Evolutionary conservation across 805 yeast species (phyloP).

Genomic region (Yamadazyma takamatsuzukensis): DNA sequence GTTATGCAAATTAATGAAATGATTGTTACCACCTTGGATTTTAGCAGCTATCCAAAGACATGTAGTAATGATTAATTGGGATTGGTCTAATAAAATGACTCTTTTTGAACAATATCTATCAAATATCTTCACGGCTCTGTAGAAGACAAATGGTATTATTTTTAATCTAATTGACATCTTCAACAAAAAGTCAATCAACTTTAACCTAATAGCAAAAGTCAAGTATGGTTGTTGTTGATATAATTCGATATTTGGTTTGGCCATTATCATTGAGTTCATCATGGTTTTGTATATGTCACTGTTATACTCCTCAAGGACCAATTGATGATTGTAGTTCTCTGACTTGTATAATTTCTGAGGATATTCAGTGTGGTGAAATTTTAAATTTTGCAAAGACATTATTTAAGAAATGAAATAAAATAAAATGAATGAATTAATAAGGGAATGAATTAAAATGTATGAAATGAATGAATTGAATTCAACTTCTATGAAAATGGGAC

Average conservation of each 20-base stretch:
- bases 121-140: slow-evolving; percentile 69
- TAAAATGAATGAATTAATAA: not conserved
- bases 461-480: not conserved
- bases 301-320: slow-evolving; percentile 47
- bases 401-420: not conserved
- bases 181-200: slow-evolving; percentile 73
- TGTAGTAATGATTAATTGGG: slow-evolving; percentile 86
- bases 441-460: not conserved
- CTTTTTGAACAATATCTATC: slow-evolving; percentile 91
- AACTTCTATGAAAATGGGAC: not conserved
- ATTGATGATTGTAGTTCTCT: slow-evolving; percentile 48
- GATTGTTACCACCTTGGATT: slow-evolving; percentile 71
- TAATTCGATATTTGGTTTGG: slow-evolving; percentile 50
- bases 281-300: slow-evolving; percentile 43
- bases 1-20: slow-evolving; percentile 47
- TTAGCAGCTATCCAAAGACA: slow-evolving; percentile 93
- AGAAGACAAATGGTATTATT: slow-evolving; percentile 63
- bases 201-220: slow-evolving; percentile 66
- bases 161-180: slow-evolving; percentile 65
- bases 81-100: slow-evolving; percentile 78
- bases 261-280: slow-evolving; percentile 27
- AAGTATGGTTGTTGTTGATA: slow-evolving; percentile 88
- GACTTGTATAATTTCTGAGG: slow-evolving; percentile 46
- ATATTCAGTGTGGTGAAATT: slow-evolving; percentile 33
- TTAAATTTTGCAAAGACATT: not conserved